These are phyloP conservation scores for Chondrostereum purpureum DNA, from an alignment of 1,284 basidiomycete species.

Conservation along the genomic window DNA sequence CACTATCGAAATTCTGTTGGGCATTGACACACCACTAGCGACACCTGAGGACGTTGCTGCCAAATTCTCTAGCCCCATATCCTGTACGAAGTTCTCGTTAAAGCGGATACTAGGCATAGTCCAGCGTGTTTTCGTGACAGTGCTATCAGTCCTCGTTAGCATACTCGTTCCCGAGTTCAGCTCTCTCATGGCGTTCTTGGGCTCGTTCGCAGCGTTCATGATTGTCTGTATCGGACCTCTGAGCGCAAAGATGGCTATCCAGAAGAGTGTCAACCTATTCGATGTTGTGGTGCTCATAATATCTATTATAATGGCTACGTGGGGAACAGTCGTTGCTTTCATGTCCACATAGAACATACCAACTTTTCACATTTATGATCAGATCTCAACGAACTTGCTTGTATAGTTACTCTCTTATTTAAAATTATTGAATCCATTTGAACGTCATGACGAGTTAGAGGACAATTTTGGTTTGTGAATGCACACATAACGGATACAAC, in stretches of 20 bases:
- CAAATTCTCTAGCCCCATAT: slow-evolving; percentile 21
- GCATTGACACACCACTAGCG: slow-evolving; percentile 43
- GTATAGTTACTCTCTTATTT: too few relatives aligned
- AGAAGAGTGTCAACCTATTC: slow-evolving; percentile 37
- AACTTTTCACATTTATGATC: too few relatives aligned
- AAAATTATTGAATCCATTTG: too few relatives aligned
- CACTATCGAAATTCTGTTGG: slow-evolving; percentile 71
- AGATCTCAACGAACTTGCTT: too few relatives aligned
- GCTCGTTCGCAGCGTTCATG: slow-evolving; percentile 81
- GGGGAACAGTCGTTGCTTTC: slow-evolving; percentile 75
- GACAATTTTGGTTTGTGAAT: too few relatives aligned
- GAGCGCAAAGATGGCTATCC: slow-evolving; percentile 53
- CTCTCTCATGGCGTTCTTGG: slow-evolving; percentile 86
- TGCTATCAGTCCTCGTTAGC: slow-evolving; percentile 61
- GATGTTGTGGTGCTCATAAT: slow-evolving; percentile 55
- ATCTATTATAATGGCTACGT: slow-evolving; percentile 61
- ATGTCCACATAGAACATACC: slow-evolving; percentile 25
- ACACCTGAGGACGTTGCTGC: slow-evolving; percentile 33
- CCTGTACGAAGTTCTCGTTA: slow-evolving; percentile 4
- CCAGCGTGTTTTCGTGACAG: slow-evolving; percentile 57
- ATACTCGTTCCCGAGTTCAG: slow-evolving; percentile 83
- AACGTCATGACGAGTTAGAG: too few relatives aligned
- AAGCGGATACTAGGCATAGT: slow-evolving; percentile 35
- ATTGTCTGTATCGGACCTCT: slow-evolving; percentile 81
- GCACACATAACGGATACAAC: background rate